Base-by-base conservation (phyloP, 2,329 filamentous ascomycete genomes). In the Lasiodiplodia hormozganensis region DNA sequence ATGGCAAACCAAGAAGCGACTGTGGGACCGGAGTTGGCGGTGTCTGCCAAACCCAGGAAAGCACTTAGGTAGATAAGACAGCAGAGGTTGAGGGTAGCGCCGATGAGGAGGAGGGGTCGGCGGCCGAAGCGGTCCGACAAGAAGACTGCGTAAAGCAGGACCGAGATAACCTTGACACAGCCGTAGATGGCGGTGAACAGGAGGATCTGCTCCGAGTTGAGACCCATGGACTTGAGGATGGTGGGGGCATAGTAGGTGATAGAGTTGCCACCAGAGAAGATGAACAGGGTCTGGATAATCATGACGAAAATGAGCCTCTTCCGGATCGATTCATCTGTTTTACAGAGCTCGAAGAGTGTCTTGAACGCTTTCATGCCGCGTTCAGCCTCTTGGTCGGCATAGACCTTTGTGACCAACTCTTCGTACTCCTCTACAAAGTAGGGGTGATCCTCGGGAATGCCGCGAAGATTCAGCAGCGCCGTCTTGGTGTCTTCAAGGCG, bases 171-270 rank as follows among this genome's bases (percentile, higher is more conserved):
- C 21, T 60, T 60, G 7, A 60, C 36, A 16, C 56, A 38, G 18
- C 56, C 56, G 36, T 60, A 40, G 18, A 40, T 28, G 31, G 56
- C 56, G 34, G 56, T 40, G 56, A 60, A 60, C 16, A 60, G 31
- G 56, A 60, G 56, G 11, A 60, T 60, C 14, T 60, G 28, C 2
- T 23, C 16, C n/a, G 56, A 60, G 34, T 38, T 40, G 31, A 60
- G 56, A 23, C 56, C 56, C 34, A 60, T 60, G 11, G 56, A 40
- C n/a, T 60, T 23, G 7, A 60, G 36, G 28, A 60, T 40, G 31
- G n/a, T 60, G 2, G 56, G 56, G 10, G 56, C 56, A 25, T 60
- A 60, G 56, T 60, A 60, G 31, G 56, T 60, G 36, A 60, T 60
- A 5, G 56, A 60, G 18, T 60, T 60, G 36, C 56, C 56, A 38